Evolutionary conservation across 305 asterid genomes (phyloP).

Genomic region (Fraxinus sp.): DNA sequence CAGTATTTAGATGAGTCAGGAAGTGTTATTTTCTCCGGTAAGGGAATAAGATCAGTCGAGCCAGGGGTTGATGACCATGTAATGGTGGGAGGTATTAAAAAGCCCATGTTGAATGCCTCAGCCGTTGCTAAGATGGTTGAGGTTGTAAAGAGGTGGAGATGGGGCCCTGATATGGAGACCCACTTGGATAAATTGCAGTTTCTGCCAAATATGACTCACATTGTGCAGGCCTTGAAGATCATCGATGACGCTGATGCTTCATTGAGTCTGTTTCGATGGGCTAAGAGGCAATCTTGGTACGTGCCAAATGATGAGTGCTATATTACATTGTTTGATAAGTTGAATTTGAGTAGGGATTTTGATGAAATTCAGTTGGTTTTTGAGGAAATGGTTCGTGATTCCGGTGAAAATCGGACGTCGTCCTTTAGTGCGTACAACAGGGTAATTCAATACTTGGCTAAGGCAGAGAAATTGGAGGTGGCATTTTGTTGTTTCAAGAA

Average conservation of each 20-base stretch:
- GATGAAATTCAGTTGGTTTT: constrained; percentile 81
- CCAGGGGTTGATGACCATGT: constrained; percentile 88
- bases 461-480: constrained; percentile 91
- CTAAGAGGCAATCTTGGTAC: constrained; percentile 93
- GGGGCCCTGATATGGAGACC: constrained; percentile 98
- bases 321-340: constrained; percentile 61
- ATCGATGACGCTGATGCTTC: constrained; percentile 70
- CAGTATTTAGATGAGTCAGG: constrained; percentile 91
- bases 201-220: constrained; percentile 46
- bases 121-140: constrained; percentile 94
- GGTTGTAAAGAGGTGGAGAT: constrained; percentile 88
- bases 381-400: constrained; percentile 87
- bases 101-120: constrained; percentile 77
- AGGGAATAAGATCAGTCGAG: constrained; percentile 86
- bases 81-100: constrained; percentile 78
- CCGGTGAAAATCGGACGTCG: constrained; percentile 41
- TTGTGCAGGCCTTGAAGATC: constrained; percentile 72
- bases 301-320: constrained; percentile 68
- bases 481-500: constrained; percentile 95
- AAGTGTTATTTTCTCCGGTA: constrained; percentile 79
- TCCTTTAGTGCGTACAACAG: constrained; percentile 61
- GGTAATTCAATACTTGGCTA: constrained; percentile 79
- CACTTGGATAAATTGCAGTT: constrained; percentile 72
- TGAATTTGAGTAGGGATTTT: constrained; percentile 68
- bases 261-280: constrained; percentile 86